A percentile compares a stretch with the other conserved stretches of the same genome.
These are phyloP conservation scores for Barnettozyma vustinii DNA, from an alignment of 805 yeast species.

Conservation along the genomic window DNA sequence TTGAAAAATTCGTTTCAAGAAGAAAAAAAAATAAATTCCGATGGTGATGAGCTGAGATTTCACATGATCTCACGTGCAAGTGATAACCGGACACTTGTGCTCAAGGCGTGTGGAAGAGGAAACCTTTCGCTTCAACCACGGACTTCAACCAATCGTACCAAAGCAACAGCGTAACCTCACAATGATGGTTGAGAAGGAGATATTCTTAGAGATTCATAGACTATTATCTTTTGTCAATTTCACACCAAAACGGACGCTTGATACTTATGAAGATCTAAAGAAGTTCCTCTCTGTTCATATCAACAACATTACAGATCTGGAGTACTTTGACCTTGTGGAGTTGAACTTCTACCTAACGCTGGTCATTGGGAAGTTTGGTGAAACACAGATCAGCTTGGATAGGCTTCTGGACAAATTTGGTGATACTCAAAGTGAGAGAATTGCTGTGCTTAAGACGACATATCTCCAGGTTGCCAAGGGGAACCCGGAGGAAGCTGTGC, in stretches of 20 bases:
- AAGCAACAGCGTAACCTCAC: not conserved
- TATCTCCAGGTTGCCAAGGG: constrained; percentile 52
- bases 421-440: constrained; percentile 48
- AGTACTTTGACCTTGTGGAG: constrained; percentile 58
- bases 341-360: constrained; percentile 65
- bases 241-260: constrained; percentile 36
- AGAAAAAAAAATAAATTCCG: constrained; percentile 3
- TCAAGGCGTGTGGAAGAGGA: not conserved
- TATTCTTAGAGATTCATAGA: constrained; percentile 44
- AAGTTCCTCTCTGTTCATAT: constrained; percentile 21
- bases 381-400: constrained; percentile 64
- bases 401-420: constrained; percentile 64
- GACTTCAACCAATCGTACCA: not conserved
- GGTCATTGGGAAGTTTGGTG: constrained; percentile 56
- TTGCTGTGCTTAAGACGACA: constrained; percentile 48
- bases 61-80: not conserved
- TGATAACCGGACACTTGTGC: not conserved
- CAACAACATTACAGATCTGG: constrained; percentile 26
- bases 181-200: constrained; percentile 30
- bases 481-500: constrained; percentile 27
- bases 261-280: constrained; percentile 35
- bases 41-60: not conserved
- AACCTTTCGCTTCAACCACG: not conserved
- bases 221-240: constrained; percentile 47
- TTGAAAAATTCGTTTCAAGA: not conserved